Percentiles rank a stretch among this genome's conserved stretches.
Conservation (phyloP, 805 yeast genomes). For the Pichia rugopelliculosa region DNA sequence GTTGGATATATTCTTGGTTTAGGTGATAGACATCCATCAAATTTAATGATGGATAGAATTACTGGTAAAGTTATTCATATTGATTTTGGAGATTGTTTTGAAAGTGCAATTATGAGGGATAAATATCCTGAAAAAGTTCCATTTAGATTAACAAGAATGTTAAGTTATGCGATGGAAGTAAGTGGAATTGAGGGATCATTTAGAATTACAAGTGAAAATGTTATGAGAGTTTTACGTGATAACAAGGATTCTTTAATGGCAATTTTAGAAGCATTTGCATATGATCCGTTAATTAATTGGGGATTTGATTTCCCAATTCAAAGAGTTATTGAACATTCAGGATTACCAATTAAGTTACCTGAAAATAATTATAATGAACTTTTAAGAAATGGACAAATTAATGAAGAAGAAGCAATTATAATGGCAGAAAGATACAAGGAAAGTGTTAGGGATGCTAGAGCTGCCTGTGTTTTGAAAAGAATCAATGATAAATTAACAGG, state of each 20-base stretch:
- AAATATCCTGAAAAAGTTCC: conserved; percentile 98
- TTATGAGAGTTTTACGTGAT: conserved; percentile 88
- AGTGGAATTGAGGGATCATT: conserved; percentile 97
- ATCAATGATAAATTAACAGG: conserved; percentile 92
- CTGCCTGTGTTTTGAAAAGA: conserved; percentile 79
- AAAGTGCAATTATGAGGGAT: conserved; percentile 93
- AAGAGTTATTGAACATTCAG: conserved; percentile 67
- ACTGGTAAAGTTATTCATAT: conserved; percentile 96
- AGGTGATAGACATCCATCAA: conserved; percentile 97
- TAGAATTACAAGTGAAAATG: conserved; percentile 94
- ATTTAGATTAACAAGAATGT: conserved; percentile 91
- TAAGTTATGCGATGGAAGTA: conserved; percentile 97
- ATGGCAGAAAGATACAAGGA: conserved; percentile 64
- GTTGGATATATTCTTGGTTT: conserved; percentile 94
- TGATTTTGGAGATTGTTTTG: conserved; percentile 99
- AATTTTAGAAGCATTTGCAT: conserved; percentile 94
- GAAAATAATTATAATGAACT: conserved; percentile 64
- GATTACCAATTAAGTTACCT: conserved; percentile 48
- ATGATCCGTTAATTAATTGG: conserved; percentile 98
- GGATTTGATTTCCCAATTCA: conserved; percentile 90
- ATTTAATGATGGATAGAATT: conserved; percentile 86
- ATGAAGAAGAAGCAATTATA: conserved; percentile 66
- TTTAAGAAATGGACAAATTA: conserved; percentile 64
- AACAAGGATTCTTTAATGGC: conserved; percentile 97
- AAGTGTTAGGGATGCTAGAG: conserved; percentile 80